Evolutionary conservation across 2,329 filamentous ascomycete genomes (phyloP).

Genomic region (Talaromyces marneffei): DNA sequence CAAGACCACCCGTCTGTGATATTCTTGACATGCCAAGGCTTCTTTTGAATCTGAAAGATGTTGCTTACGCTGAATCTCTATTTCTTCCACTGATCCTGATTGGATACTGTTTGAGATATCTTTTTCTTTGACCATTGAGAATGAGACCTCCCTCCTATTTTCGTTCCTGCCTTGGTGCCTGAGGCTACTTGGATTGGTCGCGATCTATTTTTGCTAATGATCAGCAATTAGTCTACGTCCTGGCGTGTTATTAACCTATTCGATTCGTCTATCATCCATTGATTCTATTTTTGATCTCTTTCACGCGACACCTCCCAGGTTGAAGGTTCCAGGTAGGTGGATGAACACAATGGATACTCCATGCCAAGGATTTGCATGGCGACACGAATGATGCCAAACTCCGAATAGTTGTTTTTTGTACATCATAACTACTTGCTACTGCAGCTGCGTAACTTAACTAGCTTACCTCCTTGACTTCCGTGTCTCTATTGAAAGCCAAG

Average conservation of each 20-base stretch:
- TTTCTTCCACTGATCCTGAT: neutral
- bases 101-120: neutral
- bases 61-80: neutral
- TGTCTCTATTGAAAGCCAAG: neutral
- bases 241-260: too few relatives aligned
- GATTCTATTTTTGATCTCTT: neutral
- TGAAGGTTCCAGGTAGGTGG: too few relatives aligned
- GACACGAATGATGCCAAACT: neutral
- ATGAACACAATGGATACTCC: neutral
- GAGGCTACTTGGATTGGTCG: neutral
- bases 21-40: neutral
- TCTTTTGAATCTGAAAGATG: neutral
- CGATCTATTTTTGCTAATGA: slow-evolving; percentile 1
- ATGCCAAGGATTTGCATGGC: neutral
- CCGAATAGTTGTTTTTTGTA: neutral
- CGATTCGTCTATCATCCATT: too few relatives aligned
- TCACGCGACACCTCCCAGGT: neutral
- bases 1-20: neutral
- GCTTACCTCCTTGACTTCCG: neutral
- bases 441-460: too few relatives aligned
- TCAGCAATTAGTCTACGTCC: neutral
- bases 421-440: too few relatives aligned
- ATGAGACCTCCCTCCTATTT: neutral
- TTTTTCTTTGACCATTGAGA: neutral
- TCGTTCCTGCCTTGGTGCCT: neutral